A percentile compares a stretch with the other conserved stretches of the same genome.
Evolutionary conservation across 148 eudicot species (phyloP).

Genomic region (Arbutus unedo): DNA sequence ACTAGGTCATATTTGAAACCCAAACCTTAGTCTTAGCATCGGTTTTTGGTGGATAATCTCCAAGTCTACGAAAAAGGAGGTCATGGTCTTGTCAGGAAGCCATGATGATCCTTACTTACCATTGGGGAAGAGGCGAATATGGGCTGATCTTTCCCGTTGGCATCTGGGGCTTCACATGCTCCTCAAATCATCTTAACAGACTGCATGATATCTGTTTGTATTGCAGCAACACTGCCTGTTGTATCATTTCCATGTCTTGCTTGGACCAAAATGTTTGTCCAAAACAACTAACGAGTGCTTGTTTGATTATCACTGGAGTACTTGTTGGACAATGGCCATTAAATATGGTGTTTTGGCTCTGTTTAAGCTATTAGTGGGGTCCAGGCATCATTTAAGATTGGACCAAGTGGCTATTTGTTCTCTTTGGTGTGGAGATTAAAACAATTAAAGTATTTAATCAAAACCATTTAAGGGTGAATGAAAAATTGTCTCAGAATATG

Average conservation of each 20-base stretch:
- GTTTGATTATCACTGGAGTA: background rate
- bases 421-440: background rate
- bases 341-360: background rate
- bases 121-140: background rate
- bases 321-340: background rate
- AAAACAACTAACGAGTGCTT: background rate
- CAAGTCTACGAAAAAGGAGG: background rate
- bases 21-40: background rate
- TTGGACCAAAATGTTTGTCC: background rate
- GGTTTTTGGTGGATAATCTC: background rate
- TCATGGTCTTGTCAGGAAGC: background rate
- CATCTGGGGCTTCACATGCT: background rate
- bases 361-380: background rate
- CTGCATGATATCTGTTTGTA: background rate
- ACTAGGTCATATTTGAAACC: too few relatives aligned
- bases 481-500: background rate
- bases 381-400: background rate
- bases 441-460: background rate
- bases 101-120: background rate
- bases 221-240: background rate
- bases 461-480: background rate
- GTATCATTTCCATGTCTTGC: background rate
- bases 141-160: background rate
- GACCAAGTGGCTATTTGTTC: background rate
- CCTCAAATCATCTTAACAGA: background rate